A percentile compares a stretch with the other conserved stretches of the same genome.
Conservation (phyloP, 768 basidiomycete genomes). For the Clitopilus passeckerianus region DNA sequence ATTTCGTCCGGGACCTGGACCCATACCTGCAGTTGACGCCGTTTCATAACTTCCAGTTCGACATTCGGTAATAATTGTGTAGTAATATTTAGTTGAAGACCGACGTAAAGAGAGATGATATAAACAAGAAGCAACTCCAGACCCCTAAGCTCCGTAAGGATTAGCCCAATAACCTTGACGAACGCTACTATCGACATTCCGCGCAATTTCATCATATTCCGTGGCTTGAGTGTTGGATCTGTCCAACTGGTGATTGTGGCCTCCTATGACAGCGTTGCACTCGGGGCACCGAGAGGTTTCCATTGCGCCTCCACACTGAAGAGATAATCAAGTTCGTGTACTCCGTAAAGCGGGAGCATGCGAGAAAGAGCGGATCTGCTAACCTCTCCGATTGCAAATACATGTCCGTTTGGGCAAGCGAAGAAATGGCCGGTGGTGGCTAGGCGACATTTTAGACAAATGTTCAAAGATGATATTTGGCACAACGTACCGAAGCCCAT, state of each 20-base stretch:
- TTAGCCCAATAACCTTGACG: background rate
- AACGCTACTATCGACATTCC: background rate
- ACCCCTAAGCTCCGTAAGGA: background rate
- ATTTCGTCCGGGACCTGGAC: no score
- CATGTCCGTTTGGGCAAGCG: constrained; percentile 55
- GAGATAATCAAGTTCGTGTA: background rate
- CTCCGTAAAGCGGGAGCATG: no score
- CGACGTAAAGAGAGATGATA: no score
- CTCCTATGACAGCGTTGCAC: constrained; percentile 51
- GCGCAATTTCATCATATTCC: constrained; percentile 44
- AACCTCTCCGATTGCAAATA: constrained; percentile 56
- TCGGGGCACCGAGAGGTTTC: constrained; percentile 46
- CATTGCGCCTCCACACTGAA: constrained; percentile 57
- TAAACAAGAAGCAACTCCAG: no score
- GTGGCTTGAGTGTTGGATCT: constrained; percentile 35
- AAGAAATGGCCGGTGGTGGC: constrained; percentile 42
- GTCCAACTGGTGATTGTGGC: constrained; percentile 34
- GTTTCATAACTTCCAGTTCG: no score
- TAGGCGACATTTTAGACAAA: constrained; percentile 8
- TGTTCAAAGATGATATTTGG: background rate
- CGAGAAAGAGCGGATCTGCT: constrained; percentile 6
- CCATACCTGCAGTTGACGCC: no score
- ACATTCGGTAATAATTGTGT: no score
- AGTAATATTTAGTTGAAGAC: no score
- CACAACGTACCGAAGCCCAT: constrained; percentile 40